Conservation (phyloP, 192 early-diverging fungal genomes). For the Lobosporangium transversale region DNA sequence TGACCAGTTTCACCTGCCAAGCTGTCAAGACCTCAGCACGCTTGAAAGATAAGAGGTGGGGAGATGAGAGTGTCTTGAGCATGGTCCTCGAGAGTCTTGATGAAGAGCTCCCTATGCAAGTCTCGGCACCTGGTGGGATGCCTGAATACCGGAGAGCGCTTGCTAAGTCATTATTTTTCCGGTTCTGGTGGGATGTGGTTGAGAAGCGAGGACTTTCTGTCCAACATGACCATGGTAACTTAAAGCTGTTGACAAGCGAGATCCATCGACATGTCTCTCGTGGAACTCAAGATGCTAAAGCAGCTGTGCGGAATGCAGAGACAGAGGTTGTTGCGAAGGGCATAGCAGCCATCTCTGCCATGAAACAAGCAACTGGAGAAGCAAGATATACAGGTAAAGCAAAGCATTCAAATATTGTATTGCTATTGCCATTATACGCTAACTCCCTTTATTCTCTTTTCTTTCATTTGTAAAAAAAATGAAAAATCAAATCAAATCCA, state of each 20-base stretch:
- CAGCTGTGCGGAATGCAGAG: conserved; percentile 47
- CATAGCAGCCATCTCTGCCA: conserved; percentile 73
- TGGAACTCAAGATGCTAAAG: conserved; percentile 56
- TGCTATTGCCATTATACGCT: too few relatives aligned
- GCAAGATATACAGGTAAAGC: conserved; percentile 70
- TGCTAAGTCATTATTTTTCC: conserved; percentile 67
- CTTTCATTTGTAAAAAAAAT: neutral
- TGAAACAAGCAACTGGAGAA: conserved; percentile 87
- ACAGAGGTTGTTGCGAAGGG: conserved; percentile 40
- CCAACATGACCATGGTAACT: conserved; percentile 26
- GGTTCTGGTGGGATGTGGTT: conserved; percentile 70
- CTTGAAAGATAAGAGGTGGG: conserved; percentile 66
- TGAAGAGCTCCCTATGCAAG: conserved; percentile 54
- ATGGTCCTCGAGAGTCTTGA: conserved; percentile 49
- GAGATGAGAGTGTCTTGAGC: conserved; percentile 55
- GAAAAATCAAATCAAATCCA: too few relatives aligned
- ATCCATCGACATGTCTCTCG: conserved; percentile 56
- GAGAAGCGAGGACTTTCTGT: conserved; percentile 27
- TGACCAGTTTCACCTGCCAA: conserved; percentile 71
- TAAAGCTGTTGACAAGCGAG: conserved; percentile 45
- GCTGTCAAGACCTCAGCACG: conserved; percentile 56
- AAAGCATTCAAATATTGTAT: neutral
- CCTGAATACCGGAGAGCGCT: conserved; percentile 71
- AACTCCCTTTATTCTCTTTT: neutral
- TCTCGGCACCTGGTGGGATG: conserved; percentile 71